A percentile compares a stretch with the other conserved stretches of the same genome.
These are phyloP conservation scores for Apiospora saccharicola DNA, from an alignment of 2,329 filamentous ascomycete species.

Conservation along the genomic window DNA sequence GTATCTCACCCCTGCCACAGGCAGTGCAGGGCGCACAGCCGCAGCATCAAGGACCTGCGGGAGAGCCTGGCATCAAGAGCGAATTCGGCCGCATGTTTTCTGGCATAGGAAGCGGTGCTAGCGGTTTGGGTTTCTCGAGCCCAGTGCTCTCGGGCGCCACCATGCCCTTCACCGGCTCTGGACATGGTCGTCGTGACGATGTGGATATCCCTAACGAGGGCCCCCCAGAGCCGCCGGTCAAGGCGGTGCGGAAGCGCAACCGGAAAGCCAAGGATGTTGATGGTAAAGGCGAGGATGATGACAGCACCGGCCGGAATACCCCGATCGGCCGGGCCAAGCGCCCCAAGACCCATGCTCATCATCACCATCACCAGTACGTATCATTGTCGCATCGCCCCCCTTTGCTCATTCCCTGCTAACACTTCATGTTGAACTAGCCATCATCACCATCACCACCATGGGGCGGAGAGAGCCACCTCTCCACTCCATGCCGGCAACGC, in stretches of 20 bases:
- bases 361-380: slow-evolving; percentile 73
- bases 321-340: slow-evolving; percentile 69
- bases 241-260: slow-evolving; percentile 60
- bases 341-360: slow-evolving; percentile 68
- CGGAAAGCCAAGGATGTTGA: slow-evolving; percentile 83
- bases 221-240: slow-evolving; percentile 50
- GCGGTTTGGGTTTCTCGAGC: slow-evolving; percentile 58
- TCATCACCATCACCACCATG: slow-evolving; percentile 65
- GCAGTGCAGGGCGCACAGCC: slow-evolving; percentile 92
- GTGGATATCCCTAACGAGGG: slow-evolving; percentile 55
- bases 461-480: slow-evolving; percentile 53
- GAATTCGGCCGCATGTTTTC: slow-evolving; percentile 96
- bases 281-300: slow-evolving; percentile 63
- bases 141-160: slow-evolving; percentile 54
- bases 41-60: slow-evolving; percentile 77
- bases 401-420: neutral
- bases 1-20: slow-evolving; percentile 88
- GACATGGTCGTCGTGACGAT: slow-evolving; percentile 61
- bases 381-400: slow-evolving; percentile 15
- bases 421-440: slow-evolving; percentile 25
- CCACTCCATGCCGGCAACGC: slow-evolving; percentile 50
- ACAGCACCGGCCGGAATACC: slow-evolving; percentile 67
- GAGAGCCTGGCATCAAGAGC: slow-evolving; percentile 90
- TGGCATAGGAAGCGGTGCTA: slow-evolving; percentile 75
- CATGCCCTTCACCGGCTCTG: slow-evolving; percentile 55